Evolutionary conservation across 108 stramenopile species (phyloP).

Genomic region (Aureococcus anophagefferens): DNA sequence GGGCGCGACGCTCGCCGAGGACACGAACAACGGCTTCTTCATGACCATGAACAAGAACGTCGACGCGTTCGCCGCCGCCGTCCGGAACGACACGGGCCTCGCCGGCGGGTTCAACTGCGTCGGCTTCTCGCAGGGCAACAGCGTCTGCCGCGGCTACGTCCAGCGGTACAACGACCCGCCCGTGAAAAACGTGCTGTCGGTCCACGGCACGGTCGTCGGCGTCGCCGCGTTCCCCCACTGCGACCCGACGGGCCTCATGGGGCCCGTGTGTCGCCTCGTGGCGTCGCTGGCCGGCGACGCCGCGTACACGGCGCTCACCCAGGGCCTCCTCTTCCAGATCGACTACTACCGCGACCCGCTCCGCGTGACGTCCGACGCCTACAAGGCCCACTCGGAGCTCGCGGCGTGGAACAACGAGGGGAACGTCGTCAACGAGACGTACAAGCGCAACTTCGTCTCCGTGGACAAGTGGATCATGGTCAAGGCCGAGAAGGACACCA

Average conservation of each 20-base stretch:
- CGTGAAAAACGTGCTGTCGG: slow-evolving; percentile 49
- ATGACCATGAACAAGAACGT: slow-evolving; percentile 57
- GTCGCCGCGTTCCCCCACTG: slow-evolving; percentile 56
- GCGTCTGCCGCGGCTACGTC: slow-evolving; percentile 62
- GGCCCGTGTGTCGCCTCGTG: slow-evolving; percentile 44
- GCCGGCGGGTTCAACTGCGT: slow-evolving; percentile 57
- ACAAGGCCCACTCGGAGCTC: slow-evolving; percentile 48
- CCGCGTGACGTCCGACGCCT: slow-evolving; percentile 17
- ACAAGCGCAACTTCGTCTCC: slow-evolving; percentile 43
- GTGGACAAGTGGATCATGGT: slow-evolving; percentile 54
- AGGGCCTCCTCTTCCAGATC: slow-evolving; percentile 55
- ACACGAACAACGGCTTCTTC: slow-evolving; percentile 55
- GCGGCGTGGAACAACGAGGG: slow-evolving; percentile 63
- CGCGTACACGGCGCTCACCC: slow-evolving; percentile 54
- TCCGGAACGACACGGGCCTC: slow-evolving; percentile 41
- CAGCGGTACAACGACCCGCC: slow-evolving; percentile 56
- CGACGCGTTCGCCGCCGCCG: slow-evolving; percentile 47
- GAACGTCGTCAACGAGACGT: slow-evolving; percentile 19
- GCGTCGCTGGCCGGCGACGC: slow-evolving; percentile 44
- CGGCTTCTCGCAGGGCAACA: slow-evolving; percentile 63
- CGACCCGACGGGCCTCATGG: slow-evolving; percentile 25
- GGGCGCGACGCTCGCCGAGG: slow-evolving; percentile 49
- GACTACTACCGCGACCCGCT: slow-evolving; percentile 60
- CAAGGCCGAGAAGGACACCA: slow-evolving; percentile 49
- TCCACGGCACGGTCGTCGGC: slow-evolving; percentile 63